These are phyloP conservation scores for Salix viminalis DNA, from an alignment of 345 rosid species.

Conservation along the genomic window DNA sequence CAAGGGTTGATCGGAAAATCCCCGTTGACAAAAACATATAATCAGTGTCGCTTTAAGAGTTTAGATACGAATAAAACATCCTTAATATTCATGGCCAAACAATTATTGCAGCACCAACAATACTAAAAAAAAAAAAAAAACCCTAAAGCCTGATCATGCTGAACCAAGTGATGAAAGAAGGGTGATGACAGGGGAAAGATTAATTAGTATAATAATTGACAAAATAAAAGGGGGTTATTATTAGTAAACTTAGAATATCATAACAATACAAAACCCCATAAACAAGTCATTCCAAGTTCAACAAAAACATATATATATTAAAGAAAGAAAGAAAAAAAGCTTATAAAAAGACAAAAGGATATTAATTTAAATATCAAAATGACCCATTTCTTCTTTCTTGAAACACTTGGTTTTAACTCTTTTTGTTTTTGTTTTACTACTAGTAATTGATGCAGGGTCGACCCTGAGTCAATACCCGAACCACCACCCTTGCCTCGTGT, in stretches of 20 bases:
- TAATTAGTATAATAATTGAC: too few species aligned
- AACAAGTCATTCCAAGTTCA: not conserved
- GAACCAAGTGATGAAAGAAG: too few species aligned
- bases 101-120: not conserved
- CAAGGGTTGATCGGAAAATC: too few species aligned
- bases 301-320: not conserved
- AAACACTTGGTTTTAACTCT: not conserved
- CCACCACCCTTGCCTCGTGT: slow-evolving; percentile 79
- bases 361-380: slow-evolving; percentile 7
- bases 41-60: too few species aligned
- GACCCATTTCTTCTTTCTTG: not conserved
- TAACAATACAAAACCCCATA: not conserved
- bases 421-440: not conserved
- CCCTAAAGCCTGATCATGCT: not conserved
- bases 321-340: not conserved
- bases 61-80: too few species aligned
- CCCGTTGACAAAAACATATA: too few species aligned
- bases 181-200: too few species aligned
- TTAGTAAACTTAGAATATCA: not conserved
- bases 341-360: not conserved
- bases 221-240: not conserved
- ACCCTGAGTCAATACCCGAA: slow-evolving; percentile 99
- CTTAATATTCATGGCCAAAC: not conserved
- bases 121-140: too few species aligned
- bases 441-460: slow-evolving; percentile 35